A percentile compares a stretch with the other conserved stretches of the same genome.
These are phyloP conservation scores for Cystobasidium tubakii DNA, from an alignment of 768 basidiomycete species.

Conservation along the genomic window DNA sequence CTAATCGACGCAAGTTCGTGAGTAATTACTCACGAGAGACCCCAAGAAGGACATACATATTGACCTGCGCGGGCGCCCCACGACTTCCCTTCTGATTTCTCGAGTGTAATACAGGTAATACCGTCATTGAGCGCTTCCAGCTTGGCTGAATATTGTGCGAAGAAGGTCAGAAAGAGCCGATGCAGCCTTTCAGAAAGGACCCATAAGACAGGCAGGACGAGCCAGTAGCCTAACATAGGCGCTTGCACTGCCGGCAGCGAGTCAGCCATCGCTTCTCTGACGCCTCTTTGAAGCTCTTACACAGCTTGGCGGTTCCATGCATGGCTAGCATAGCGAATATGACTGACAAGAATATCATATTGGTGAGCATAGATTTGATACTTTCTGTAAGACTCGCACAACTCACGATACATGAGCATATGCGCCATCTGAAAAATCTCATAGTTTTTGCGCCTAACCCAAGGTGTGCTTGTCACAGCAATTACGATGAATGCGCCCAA, in stretches of 20 bases:
- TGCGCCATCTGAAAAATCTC: conserved; percentile 23
- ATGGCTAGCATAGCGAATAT: conserved; percentile 23
- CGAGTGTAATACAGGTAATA: not conserved
- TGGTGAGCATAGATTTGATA: too few relatives aligned
- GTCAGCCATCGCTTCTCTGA: too few relatives aligned
- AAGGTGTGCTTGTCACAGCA: conserved; percentile 15
- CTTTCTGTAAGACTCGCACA: too few relatives aligned
- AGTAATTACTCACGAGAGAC: conserved; percentile 26
- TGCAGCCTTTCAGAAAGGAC: not conserved
- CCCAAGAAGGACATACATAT: conserved; percentile 17
- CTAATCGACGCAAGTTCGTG: too few relatives aligned
- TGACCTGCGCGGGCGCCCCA: conserved; percentile 29
- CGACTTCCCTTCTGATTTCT: conserved; percentile 18
- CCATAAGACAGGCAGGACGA: not conserved
- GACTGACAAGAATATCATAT: not conserved
- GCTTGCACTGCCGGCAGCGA: not conserved
- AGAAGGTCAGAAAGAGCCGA: conserved; percentile 2
- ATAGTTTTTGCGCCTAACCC: conserved; percentile 2
- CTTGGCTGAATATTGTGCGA: not conserved
- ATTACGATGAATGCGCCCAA: not conserved
- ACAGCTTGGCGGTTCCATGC: not conserved
- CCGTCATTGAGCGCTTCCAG: conserved; percentile 21
- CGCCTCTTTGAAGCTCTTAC: too few relatives aligned
- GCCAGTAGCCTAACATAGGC: conserved; percentile 31
- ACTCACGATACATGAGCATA: conserved; percentile 19